Base-by-base conservation (phyloP, 2,329 filamentous ascomycete genomes). In the Cercospora beticola region DNA sequence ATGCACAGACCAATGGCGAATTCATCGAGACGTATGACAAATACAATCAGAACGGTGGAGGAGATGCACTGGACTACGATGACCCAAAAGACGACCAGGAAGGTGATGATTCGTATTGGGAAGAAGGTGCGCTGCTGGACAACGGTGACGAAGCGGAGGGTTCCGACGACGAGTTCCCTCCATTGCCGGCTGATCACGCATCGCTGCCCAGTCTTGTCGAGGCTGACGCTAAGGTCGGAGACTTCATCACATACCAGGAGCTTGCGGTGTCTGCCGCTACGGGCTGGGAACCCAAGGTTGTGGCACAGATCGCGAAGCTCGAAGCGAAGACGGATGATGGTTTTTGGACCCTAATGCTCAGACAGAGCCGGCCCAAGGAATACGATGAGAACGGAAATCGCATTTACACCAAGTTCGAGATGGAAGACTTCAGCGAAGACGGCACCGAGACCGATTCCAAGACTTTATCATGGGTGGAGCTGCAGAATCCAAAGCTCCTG, bases 321-420 rank as follows among this genome's bases (percentile, higher is more conserved):
- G 82, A 93, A 5, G 82, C 88, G n/a, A 82, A 84, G 1, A 78
- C 88, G 0, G 81, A 83, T 21, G 83, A 87, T 60, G 84, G 81
- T 4, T 63, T 23, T 12, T 79, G 73, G 72, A 70, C 49, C 8
- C 77, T 97, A 16, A 82, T 85, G 10, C 84, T 97, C 2, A 92
- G 93, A 2, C 61, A 65, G 23, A 85, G 85, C 70, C 86, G 91
- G 30, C 79, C 84, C 5, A 84, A 86, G 64, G 77, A 88, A 70
- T 89, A 86, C 74, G 89, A 94, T 73, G 84, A 88, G 46, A 89
- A 90, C 0, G 93, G 92, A 0, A 84, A 90, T 70, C 86, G 92
- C 9, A 80, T 92, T 9, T 97, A 94, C 74, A 88, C 86, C 70
- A 91, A 89, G 67, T 95, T 96, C 72, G 92, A 96, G 74, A 88